Evolutionary conservation across 2,329 filamentous ascomycete species (phyloP).

Genomic region (Beauveria medogensis): DNA sequence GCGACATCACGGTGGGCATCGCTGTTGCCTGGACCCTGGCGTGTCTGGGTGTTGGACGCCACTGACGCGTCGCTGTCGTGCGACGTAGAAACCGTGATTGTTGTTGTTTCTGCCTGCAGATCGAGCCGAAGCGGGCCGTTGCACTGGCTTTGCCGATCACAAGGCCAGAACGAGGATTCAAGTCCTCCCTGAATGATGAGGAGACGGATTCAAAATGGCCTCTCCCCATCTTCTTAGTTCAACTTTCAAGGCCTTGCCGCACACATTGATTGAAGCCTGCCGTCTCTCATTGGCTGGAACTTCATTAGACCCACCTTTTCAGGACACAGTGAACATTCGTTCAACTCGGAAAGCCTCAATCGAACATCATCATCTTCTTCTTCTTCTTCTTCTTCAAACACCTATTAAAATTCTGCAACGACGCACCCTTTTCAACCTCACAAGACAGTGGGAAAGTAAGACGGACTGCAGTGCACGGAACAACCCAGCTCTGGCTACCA

Average conservation of each 20-base stretch:
- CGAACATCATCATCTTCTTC: not conserved
- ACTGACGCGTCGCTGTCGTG: not conserved
- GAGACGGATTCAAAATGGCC: not conserved
- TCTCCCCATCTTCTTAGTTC: too few relatives aligned
- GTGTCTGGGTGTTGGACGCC: not conserved
- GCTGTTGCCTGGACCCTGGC: not conserved
- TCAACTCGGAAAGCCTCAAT: not conserved
- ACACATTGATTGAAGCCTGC: too few relatives aligned
- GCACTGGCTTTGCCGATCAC: not conserved
- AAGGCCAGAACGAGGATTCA: not conserved
- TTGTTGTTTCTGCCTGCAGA: not conserved
- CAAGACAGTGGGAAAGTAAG: not conserved
- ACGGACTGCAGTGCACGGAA: not conserved
- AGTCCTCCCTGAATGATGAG: not conserved
- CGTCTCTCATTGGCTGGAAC: not conserved
- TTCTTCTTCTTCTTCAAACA: too few relatives aligned
- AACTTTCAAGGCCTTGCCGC: too few relatives aligned
- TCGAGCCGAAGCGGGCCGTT: not conserved
- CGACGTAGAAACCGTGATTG: not conserved
- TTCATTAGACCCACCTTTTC: not conserved
- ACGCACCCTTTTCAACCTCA: too few relatives aligned
- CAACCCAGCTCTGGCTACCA: not conserved
- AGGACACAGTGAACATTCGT: not conserved
- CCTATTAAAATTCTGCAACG: too few relatives aligned
- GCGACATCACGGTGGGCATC: not conserved